A percentile compares a stretch with the other conserved stretches of the same genome.
Evolutionary conservation across 2,329 filamentous ascomycete species (phyloP).

Genomic region (Meredithiella fracta): DNA sequence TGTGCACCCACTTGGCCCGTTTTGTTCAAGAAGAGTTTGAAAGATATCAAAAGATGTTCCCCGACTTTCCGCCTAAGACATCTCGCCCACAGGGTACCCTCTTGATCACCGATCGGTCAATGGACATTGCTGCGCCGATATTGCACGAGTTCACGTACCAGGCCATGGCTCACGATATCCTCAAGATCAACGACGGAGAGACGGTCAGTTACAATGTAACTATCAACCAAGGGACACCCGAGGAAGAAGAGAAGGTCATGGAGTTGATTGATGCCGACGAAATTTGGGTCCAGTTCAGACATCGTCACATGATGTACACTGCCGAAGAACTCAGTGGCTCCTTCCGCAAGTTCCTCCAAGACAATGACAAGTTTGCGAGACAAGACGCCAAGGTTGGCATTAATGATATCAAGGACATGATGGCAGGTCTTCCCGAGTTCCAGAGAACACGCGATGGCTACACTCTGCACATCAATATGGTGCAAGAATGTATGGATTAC

Average conservation of each 20-base stretch:
- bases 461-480: constrained; percentile 88
- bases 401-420: constrained; percentile 91
- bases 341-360: constrained; percentile 77
- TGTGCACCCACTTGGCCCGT: constrained; percentile 73
- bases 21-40: constrained; percentile 89
- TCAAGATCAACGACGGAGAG: constrained; percentile 75
- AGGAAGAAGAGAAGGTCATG: constrained; percentile 72
- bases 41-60: constrained; percentile 68
- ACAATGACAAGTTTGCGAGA: constrained; percentile 85
- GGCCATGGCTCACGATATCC: constrained; percentile 88
- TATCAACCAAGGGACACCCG: constrained; percentile 54
- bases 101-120: constrained; percentile 76
- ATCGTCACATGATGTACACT: constrained; percentile 95
- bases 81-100: constrained; percentile 66
- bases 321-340: constrained; percentile 85
- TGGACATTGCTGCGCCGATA: constrained; percentile 78
- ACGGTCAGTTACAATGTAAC: constrained; percentile 73
- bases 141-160: constrained; percentile 97
- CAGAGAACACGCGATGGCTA: constrained; percentile 92
- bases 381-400: constrained; percentile 56
- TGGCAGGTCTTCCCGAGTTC: constrained; percentile 85
- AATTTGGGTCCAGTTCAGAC: constrained; percentile 88
- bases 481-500: constrained; percentile 87
- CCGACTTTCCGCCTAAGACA: constrained; percentile 66
- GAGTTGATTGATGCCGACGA: constrained; percentile 81